Percentiles rank a stretch among this genome's conserved stretches.
phyloP scores from a whole-genome alignment of 495 filamentous ascomycete genomes.

The Collariella sp. region DNA sequence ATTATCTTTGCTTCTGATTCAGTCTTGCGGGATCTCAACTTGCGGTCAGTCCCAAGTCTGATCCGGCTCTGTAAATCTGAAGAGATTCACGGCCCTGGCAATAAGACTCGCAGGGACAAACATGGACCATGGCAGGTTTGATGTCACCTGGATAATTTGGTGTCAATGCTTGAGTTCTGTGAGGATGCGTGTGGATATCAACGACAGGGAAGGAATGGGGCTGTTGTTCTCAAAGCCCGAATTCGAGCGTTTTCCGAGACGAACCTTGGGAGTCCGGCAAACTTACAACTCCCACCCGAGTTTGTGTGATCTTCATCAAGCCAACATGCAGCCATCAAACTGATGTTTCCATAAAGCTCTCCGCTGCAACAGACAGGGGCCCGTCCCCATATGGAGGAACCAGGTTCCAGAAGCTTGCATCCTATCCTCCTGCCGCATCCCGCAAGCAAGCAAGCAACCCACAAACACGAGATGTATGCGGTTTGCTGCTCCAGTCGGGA shows the following conservation, averaged over 20 bases:
- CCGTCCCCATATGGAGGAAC: too few relatives aligned
- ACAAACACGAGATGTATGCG: neutral
- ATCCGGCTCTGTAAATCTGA: conserved; percentile 16
- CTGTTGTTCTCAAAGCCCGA: too few relatives aligned
- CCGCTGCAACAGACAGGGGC: too few relatives aligned
- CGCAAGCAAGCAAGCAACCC: conserved; percentile 1
- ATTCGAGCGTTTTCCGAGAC: neutral
- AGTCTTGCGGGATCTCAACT: neutral
- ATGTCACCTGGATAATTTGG: conserved; percentile 4
- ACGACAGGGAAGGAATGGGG: neutral
- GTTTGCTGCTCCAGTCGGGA: neutral
- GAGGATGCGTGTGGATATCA: neutral
- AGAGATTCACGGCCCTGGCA: neutral
- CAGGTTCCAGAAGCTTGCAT: neutral
- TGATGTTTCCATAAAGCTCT: too few relatives aligned
- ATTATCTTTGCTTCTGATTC: neutral
- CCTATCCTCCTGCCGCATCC: neutral
- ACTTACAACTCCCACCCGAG: neutral
- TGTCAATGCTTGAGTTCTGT: neutral
- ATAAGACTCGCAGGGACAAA: neutral
- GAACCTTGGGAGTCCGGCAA: neutral
- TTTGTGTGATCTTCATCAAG: neutral
- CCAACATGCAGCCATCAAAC: neutral
- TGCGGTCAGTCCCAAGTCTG: conserved; percentile 15
- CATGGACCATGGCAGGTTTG: neutral